Base-by-base conservation (phyloP, 1,139 yeast genomes). In the Suhomyces atakaporum region DNA sequence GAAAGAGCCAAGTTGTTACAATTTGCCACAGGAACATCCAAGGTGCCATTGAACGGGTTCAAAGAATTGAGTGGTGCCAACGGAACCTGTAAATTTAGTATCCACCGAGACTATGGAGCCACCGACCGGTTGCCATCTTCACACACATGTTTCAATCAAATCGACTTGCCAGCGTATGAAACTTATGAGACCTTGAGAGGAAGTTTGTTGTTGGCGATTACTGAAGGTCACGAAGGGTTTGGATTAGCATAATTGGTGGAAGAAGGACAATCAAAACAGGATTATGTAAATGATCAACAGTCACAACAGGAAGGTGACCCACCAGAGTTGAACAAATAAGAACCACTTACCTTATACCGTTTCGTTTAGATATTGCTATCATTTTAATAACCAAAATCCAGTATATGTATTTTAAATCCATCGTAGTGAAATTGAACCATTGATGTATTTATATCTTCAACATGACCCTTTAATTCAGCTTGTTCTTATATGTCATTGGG, bases 141-240 rank as follows among this genome's bases (percentile, higher is more conserved):
- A 1, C 98, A 92, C 57, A 92, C 98, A 0, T 92, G 98, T 62
- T 90, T 90, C 69, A 92, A 92, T 60, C 97, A 92, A 62, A 74
- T 94, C 44, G 96, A 89, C 59, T 67, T 94, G 40, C 99, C 99
- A 0, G 95, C 89, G 23, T 94, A 94, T 62, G 95, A 84, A 39
- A 79, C 84, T 8, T 92, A 92, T 56, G 96, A 89, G 42, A 80
- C 85, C 12, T 72, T 94, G 42, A 75, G 97, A 47, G 85, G 87
- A 3, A 81, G 95, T 1, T 62, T 94, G 43, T 65, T 90, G 49
- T 63, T 85, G 52, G 97, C 98, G 0, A 80, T 94, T 12, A 86
- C 90, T 18, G 98, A 92, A 60, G 98, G 98, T 11, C 85, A 86
- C 54, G 97, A 87, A 68, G 98, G 98, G 5, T 94, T 94, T 65